Conservation (phyloP, 331 rosid genomes). For the Quercus tomentella region DNA sequence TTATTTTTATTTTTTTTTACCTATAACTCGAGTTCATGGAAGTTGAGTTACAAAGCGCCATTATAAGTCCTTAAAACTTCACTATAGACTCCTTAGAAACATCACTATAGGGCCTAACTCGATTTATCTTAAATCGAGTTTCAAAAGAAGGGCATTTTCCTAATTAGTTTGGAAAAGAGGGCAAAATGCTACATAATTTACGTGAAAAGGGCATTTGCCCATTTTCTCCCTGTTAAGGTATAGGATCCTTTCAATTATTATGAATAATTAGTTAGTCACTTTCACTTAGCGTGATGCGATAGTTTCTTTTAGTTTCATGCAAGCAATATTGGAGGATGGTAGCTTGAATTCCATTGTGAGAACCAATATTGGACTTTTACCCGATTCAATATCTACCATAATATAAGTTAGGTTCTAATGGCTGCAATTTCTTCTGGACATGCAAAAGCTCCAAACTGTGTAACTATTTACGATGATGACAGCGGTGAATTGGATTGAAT, state of each 20-base stretch:
- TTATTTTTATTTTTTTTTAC: too few species aligned
- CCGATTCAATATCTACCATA: conserved; percentile 18
- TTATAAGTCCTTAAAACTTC: too few species aligned
- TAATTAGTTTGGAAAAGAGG: too few species aligned
- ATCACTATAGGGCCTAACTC: too few species aligned
- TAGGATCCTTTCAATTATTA: neutral
- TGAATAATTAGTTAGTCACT: neutral
- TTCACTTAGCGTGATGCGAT: neutral
- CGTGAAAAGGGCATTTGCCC: too few species aligned
- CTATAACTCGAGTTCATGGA: too few species aligned
- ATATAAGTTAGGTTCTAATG: conserved; percentile 15
- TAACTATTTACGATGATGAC: conserved; percentile 4
- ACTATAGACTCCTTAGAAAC: too few species aligned
- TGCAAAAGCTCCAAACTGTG: conserved; percentile 14
- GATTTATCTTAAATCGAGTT: too few species aligned
- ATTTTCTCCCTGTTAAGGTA: too few species aligned
- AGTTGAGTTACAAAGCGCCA: too few species aligned
- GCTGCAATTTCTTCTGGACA: neutral
- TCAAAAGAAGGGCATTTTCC: too few species aligned
- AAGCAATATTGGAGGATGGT: neutral
- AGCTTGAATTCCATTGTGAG: neutral
- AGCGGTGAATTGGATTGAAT: neutral
- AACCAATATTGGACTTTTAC: conserved; percentile 6
- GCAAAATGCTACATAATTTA: too few species aligned
- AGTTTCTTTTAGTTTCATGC: neutral